Evolutionary conservation across 805 yeast genomes (phyloP).

Genomic region (Helenozyma rhizophorensis): DNA sequence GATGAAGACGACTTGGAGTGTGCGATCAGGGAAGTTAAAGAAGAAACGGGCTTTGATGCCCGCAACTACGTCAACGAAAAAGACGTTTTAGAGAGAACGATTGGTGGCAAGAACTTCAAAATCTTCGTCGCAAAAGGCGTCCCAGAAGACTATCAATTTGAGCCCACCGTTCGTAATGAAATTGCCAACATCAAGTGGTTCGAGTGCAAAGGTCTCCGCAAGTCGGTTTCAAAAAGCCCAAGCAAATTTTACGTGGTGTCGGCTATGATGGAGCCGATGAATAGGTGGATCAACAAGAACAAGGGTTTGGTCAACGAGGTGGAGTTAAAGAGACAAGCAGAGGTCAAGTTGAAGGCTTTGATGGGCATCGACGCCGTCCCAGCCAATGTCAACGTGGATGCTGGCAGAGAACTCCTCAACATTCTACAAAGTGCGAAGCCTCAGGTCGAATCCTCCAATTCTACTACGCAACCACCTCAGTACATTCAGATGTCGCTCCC

Average conservation of each 20-base stretch:
- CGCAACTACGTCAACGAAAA: slow-evolving; percentile 60
- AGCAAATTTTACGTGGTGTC: slow-evolving; percentile 42
- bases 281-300: slow-evolving; percentile 52
- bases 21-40: slow-evolving; percentile 87
- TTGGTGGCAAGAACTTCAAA: slow-evolving; percentile 79
- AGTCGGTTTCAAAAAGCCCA: slow-evolving; percentile 39
- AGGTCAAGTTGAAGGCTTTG: slow-evolving; percentile 56
- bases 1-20: slow-evolving; percentile 86
- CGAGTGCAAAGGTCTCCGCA: slow-evolving; percentile 43
- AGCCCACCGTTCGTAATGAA: slow-evolving; percentile 83
- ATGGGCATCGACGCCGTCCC: slow-evolving; percentile 48
- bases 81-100: slow-evolving; percentile 75
- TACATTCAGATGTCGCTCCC: slow-evolving; percentile 28
- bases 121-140: slow-evolving; percentile 74
- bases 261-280: slow-evolving; percentile 47
- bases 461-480: slow-evolving; percentile 8
- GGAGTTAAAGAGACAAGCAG: slow-evolving; percentile 59
- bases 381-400: slow-evolving; percentile 42
- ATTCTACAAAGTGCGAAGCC: slow-evolving; percentile 43
- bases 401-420: slow-evolving; percentile 73
- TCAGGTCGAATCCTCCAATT: slow-evolving; percentile 3
- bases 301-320: slow-evolving; percentile 47
- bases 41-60: slow-evolving; percentile 91
- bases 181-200: slow-evolving; percentile 81
- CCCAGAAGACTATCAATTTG: slow-evolving; percentile 70